Evolutionary conservation across 1,284 basidiomycete genomes (phyloP), one percentile per base, ranked within the genome.

Genomic region (Malassezia caprae): DNA sequence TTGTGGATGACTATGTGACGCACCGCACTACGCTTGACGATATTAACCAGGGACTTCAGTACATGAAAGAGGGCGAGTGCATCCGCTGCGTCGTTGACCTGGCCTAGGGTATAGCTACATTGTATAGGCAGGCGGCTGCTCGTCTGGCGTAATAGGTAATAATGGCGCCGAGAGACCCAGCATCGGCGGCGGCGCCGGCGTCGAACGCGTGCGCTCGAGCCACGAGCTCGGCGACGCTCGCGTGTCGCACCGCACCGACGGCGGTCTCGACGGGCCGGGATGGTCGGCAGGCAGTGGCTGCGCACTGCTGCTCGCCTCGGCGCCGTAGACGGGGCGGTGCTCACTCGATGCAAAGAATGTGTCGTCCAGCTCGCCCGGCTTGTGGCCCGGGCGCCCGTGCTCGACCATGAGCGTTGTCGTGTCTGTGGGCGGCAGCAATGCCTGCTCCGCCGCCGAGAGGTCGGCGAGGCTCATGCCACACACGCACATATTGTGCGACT

Each of bases 1-100:
- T 66, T 54, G 68, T 77, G 41, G 76, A 77, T 58, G 75, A 76
- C 44, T 77, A 76, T 60, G 73, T 77, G 37, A 77, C 76, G 8
- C 75, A 77, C 68, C 63, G 61, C 21, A 65, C 68, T 13, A 59
- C 66, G 45, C 79, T 96, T 37, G 80, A 79, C 31, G 83, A 90
- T 21, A 88, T 96, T 76, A 89, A 88, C 77, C 78, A 84, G 56
- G 90, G 88, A 32, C 94, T 96, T 79, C 81, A 88, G 60, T 87
- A 91, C 76, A 94, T 96, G 90, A 88, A 91, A 86, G 78, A 77
- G 51, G 90, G 90, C 24, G 82, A 90, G 58, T 96, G 91, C 75
- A 91, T 96, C 69, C 85, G 90, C 63, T 91, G 90, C 47, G 49
- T 57, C n/a, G 50, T 57, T 11, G 50, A 51, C 32, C 21, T 57